Percentiles rank a stretch among this genome's conserved stretches.
Evolutionary conservation across 306 rosid genomes (phyloP).

Genomic region (Prunus mira): DNA sequence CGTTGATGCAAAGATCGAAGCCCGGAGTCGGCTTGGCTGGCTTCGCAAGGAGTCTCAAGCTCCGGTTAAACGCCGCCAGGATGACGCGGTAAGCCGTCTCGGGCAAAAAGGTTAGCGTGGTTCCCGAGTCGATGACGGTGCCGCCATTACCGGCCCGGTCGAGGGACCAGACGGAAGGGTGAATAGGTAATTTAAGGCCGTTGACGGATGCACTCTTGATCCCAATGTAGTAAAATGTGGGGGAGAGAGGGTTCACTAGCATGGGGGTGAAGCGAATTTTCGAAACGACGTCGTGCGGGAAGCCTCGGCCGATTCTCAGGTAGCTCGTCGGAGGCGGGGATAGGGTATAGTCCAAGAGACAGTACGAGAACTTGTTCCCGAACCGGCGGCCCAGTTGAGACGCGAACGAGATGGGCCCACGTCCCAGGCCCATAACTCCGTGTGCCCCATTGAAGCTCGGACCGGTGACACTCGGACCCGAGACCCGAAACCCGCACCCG

Average conservation of each 20-base stretch:
- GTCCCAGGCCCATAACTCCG: slow-evolving; percentile 78
- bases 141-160: slow-evolving; percentile 65
- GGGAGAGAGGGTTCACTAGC: slow-evolving; percentile 43
- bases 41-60: slow-evolving; percentile 19
- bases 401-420: slow-evolving; percentile 63
- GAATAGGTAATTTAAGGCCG: slow-evolving; percentile 39
- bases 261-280: slow-evolving; percentile 54
- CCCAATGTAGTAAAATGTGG: slow-evolving; percentile 63
- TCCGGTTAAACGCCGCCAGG: slow-evolving; percentile 39
- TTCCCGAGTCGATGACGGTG: slow-evolving; percentile 74
- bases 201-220: slow-evolving; percentile 38
- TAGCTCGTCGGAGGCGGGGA: slow-evolving; percentile 74
- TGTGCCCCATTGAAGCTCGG: slow-evolving; percentile 57
- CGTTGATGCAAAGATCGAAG: slow-evolving; percentile 70
- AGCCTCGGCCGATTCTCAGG: slow-evolving; percentile 57
- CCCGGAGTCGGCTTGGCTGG: slow-evolving; percentile 21
- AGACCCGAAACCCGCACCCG: slow-evolving; percentile 61
- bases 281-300: slow-evolving; percentile 18
- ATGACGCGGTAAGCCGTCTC: slow-evolving; percentile 53
- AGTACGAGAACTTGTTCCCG: slow-evolving; percentile 69
- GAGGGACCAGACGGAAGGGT: slow-evolving; percentile 50
- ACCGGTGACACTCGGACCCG: slow-evolving; percentile 65
- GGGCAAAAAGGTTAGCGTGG: slow-evolving; percentile 48
- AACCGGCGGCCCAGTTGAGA: slow-evolving; percentile 60
- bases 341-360: slow-evolving; percentile 65